Evolutionary conservation across 73 alveolate species (phyloP), one percentile per base, ranked within the genome.

Genomic region (Symbiodinium natans): DNA sequence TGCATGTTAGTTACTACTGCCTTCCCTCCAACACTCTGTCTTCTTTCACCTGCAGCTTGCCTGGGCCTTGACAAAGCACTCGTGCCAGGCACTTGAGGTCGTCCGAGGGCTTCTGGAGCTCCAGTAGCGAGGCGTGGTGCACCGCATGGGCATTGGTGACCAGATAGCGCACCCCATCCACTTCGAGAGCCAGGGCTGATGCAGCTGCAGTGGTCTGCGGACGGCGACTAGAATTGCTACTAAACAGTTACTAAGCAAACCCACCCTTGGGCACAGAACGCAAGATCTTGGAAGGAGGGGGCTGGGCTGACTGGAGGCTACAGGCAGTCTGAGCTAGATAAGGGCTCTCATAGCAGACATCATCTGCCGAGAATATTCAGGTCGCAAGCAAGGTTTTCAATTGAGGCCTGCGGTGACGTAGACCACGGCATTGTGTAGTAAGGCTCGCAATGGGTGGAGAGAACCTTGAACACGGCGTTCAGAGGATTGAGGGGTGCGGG

Each of bases 401-500:
- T n/a, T n/a, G n/a, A n/a, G n/a, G n/a, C n/a, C n/a, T n/a, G n/a
- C 21, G 93, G 93, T 1, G 94, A 87, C 40, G 94, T 87, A 74
- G 94, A 87, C 94, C 94, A 87, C 9, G 94, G 94, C 94, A 87
- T 87, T 56, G 94, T 87, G 85, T 87, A 87, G 85, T 87, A 87
- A 43, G 94, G 94, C 68, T 87, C 94, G 41, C 94, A 87, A 40
- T 87, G 94, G 48, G 82, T 85, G 19, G 84, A 46, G 42, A 87
- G 85, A 15, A 87, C 94, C 39, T 59, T 87, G 94, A 87, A 87
- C 41, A 87, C 84, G 33, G 94, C 56, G 25, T 59, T 87, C 71
- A 87, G 31, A 36, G 82, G 46, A 39, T 29, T 71, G 5, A 38
- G 59, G 59, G 59, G 59, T 13, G 21, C 21, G 6, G 59, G 77